Evolutionary conservation across 495 filamentous ascomycete genomes (phyloP).

Genomic region (Podospora pseudoanserina): DNA sequence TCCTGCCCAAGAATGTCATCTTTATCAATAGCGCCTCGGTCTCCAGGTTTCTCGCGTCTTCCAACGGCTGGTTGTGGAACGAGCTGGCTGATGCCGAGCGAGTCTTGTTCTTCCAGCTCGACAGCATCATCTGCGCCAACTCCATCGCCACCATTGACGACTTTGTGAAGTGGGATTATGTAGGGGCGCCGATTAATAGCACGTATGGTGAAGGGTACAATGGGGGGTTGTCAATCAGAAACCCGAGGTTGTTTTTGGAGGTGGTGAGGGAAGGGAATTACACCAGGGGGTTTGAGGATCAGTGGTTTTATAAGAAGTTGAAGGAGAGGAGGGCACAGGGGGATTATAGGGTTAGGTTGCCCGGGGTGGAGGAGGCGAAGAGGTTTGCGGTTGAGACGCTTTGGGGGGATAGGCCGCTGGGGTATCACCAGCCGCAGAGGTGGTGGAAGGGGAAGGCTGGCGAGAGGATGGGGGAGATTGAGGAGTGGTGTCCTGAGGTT

Average conservation of each 20-base stretch:
- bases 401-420: slow-evolving; percentile 13
- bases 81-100: slow-evolving; percentile 23
- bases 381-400: slow-evolving; percentile 22
- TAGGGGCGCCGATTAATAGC: slow-evolving; percentile 28
- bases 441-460: slow-evolving; percentile 8
- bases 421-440: slow-evolving; percentile 21
- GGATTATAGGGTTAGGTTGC: slow-evolving; percentile 2
- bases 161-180: slow-evolving; percentile 31
- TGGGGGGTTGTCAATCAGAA: slow-evolving; percentile 31
- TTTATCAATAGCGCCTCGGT: slow-evolving; percentile 16
- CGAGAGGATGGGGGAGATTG: slow-evolving; percentile 14
- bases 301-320: slow-evolving; percentile 26
- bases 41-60: slow-evolving; percentile 13
- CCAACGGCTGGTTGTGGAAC: slow-evolving; percentile 28
- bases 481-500: slow-evolving; percentile 23
- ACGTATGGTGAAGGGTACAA: slow-evolving; percentile 28
- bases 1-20: slow-evolving; percentile 4
- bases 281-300: slow-evolving; percentile 27
- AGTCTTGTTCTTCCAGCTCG: slow-evolving; percentile 33
- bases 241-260: slow-evolving; percentile 25
- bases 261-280: slow-evolving; percentile 25
- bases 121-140: slow-evolving; percentile 27
- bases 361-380: slow-evolving; percentile 3
- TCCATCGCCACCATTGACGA: slow-evolving; percentile 26
- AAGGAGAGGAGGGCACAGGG: neutral